Base-by-base conservation (phyloP, 2,329 filamentous ascomycete species). In the Capronia americana region DNA sequence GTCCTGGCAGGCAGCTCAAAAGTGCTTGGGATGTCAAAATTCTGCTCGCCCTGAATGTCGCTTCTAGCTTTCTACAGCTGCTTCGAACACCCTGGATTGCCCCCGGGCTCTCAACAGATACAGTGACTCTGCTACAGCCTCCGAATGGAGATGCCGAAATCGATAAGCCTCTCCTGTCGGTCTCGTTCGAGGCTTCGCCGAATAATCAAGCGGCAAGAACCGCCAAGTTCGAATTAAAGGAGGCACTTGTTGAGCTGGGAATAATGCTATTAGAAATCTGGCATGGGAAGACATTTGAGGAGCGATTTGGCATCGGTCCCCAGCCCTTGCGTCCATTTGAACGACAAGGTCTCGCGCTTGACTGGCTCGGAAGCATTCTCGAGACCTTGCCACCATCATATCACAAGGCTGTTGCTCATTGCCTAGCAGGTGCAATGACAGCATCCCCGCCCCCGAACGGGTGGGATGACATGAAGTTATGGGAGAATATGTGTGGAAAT, bases 191-290 rank as follows among this genome's bases (percentile, higher is more conserved):
- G 34, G 12, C 34, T 38, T 6, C 14, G 5, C 34, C 34, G 28
- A 32, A 32, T 56, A 24, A 14, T 56, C 30, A 12, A 56, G 53
- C 53, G 32, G 8, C 28, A 56, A 30, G 53, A 34, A 20, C 32
- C 28, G 12, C 53, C 53, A n/a, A 34, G 34, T 41, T 41, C 34
- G 34, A 41, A 17, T n/a, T 50, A 30, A 58, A 64, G 32, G 61
- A 63, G 41, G 53, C 60, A 26, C 55, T 66, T 24, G 24, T 66
- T 7, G 61, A 66, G 46, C 51, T 66, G 17, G 64, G 64, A 7
- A 56, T 66, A 20, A 46, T 64, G 32, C 57, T 66, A 3, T 30
- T 66, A 5, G 64, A 66, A 32, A 34, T 66, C 30, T 66, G 64
- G 64, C 54, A 66, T 20, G 59, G 53, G 48, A 64, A 53, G 48